These are phyloP conservation scores for Rehmannia glutinosa DNA, from an alignment of 257 asterid genomes.

Conservation along the genomic window DNA sequence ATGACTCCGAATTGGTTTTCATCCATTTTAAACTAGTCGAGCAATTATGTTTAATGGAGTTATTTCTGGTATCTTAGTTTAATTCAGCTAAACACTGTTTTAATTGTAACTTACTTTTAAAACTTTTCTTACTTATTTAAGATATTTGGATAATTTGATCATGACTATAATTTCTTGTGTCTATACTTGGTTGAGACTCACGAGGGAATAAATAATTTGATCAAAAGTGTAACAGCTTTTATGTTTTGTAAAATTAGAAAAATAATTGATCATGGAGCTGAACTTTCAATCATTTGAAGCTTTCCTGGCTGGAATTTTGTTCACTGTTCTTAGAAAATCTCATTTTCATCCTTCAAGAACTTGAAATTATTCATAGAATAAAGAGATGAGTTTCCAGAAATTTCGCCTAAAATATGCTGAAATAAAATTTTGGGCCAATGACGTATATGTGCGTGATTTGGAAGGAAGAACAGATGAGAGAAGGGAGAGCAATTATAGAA, in stretches of 20 bases:
- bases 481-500: too few species aligned
- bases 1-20: background rate
- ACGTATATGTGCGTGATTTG: too few species aligned
- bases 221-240: background rate
- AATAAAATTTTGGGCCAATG: too few species aligned
- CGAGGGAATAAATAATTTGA: background rate
- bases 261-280: background rate
- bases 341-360: background rate
- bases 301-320: background rate
- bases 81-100: background rate
- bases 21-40: slow-evolving; percentile 8
- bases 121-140: background rate
- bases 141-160: background rate
- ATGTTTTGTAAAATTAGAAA: background rate
- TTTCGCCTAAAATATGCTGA: too few species aligned
- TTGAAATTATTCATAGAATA: too few species aligned
- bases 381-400: too few species aligned
- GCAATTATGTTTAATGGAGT: slow-evolving; percentile 9
- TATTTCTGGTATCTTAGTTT: slow-evolving; percentile 6
- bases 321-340: background rate
- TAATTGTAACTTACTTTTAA: background rate
- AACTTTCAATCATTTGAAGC: background rate
- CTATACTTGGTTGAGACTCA: slow-evolving; percentile 10
- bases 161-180: background rate
- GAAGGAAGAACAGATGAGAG: too few species aligned